Conservation (phyloP, 2,329 filamentous ascomycete genomes). For the Sclerotinia subarctica region DNA sequence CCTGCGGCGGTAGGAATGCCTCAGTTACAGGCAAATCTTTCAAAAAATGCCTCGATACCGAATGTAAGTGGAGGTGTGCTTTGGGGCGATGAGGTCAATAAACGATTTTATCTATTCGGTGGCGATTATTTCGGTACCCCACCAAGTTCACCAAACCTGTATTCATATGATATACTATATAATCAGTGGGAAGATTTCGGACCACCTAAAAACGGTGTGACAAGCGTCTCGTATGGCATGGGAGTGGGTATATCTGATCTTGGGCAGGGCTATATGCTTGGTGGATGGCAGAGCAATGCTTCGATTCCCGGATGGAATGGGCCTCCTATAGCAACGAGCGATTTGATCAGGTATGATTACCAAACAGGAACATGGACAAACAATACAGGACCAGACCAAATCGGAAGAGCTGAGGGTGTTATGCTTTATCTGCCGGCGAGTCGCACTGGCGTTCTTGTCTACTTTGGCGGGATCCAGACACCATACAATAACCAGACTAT, state of each 20-base stretch:
- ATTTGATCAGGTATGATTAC: constrained; percentile 57
- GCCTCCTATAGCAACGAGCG: constrained; percentile 47
- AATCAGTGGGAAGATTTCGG: constrained; percentile 53
- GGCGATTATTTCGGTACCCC: constrained; percentile 50
- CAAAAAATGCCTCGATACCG: constrained; percentile 58
- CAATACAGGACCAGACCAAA: constrained; percentile 51
- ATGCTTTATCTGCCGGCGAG: constrained; percentile 60
- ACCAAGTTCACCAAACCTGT: constrained; percentile 50
- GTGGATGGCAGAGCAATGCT: constrained; percentile 57
- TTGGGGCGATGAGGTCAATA: constrained; percentile 61
- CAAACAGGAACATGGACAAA: constrained; percentile 51
- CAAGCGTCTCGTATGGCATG: constrained; percentile 54
- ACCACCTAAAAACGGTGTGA: constrained; percentile 41
- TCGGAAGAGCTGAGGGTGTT: constrained; percentile 55
- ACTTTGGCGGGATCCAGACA: constrained; percentile 58
- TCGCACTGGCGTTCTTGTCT: constrained; percentile 57
- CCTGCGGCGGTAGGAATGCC: constrained; percentile 45
- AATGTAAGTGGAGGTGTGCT: constrained; percentile 48
- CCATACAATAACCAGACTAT: constrained; percentile 44
- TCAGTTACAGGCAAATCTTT: constrained; percentile 53
- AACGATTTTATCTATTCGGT: constrained; percentile 60
- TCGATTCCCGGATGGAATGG: constrained; percentile 52
- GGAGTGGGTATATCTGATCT: constrained; percentile 52
- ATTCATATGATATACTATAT: constrained; percentile 55
- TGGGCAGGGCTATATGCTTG: constrained; percentile 59